Conservation (phyloP, 352 stramenopile genomes). For the Hyaloperonospora arabidopsidis region DNA sequence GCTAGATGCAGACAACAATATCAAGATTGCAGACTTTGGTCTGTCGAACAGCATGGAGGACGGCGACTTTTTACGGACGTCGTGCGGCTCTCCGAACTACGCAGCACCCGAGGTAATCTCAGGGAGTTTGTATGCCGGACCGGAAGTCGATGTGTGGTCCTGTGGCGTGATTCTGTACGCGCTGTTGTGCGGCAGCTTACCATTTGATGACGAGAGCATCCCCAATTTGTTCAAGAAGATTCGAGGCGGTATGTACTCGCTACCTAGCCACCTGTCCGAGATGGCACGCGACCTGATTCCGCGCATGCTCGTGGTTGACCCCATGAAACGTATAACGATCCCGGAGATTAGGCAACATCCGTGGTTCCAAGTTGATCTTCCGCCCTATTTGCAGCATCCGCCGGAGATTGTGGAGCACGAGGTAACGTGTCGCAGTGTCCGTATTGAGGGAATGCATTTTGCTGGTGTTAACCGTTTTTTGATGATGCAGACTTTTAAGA, state of each 20-base stretch:
- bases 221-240: conserved; percentile 99
- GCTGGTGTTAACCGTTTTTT: background rate
- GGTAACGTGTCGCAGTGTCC: conserved; percentile 41
- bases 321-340: conserved; percentile 99
- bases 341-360: conserved; percentile 96
- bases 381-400: conserved; percentile 94
- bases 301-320: conserved; percentile 98
- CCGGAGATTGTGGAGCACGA: conserved; percentile 94
- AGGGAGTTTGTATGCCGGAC: conserved; percentile 95
- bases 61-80: conserved; percentile 97
- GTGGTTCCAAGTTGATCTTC: conserved; percentile 98
- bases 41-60: conserved; percentile 98
- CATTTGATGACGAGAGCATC: conserved; percentile 98
- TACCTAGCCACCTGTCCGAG: conserved; percentile 95
- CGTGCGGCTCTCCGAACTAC: conserved; percentile 97
- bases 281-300: conserved; percentile 95
- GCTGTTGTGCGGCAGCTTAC: conserved; percentile 95
- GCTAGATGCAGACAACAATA: conserved; percentile 97
- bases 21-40: conserved; percentile 99
- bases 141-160: conserved; percentile 99
- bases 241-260: conserved; percentile 93
- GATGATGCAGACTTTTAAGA: conserved; percentile 57
- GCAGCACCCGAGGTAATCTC: conserved; percentile 99
- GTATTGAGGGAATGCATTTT: background rate
- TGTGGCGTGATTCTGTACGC: conserved; percentile 99